These are phyloP conservation scores for Achlya hypogyna DNA, from an alignment of 352 stramenopile genomes.

Conservation along the genomic window DNA sequence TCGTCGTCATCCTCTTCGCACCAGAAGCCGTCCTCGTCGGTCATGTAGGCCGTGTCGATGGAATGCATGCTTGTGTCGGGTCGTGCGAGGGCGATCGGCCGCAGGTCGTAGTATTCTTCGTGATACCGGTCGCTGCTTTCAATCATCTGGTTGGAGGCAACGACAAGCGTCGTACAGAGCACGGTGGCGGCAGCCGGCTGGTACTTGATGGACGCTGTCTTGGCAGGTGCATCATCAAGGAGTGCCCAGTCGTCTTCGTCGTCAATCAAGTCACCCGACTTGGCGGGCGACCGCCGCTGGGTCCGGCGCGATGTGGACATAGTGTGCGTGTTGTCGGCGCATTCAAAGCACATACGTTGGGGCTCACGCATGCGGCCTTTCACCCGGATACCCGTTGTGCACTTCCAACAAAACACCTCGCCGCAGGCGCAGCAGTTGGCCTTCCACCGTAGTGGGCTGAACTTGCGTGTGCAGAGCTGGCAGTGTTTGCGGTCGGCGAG, in stretches of 20 bases:
- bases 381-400: background rate
- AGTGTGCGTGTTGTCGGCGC: background rate
- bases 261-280: background rate
- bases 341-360: conserved; percentile 1
- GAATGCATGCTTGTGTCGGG: conserved; percentile 4
- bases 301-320: background rate
- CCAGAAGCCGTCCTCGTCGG: background rate
- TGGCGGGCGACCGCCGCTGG: background rate
- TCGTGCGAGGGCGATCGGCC: background rate
- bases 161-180: background rate
- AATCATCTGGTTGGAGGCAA: conserved; percentile 3
- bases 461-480: conserved; percentile 5
- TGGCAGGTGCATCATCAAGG: background rate
- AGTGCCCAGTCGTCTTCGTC: background rate
- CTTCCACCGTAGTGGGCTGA: background rate
- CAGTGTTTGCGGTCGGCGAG: background rate
- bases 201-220: conserved; percentile 1
- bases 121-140: conserved; percentile 2
- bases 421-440: conserved; percentile 4
- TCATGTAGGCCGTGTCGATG: background rate
- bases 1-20: conserved; percentile 2
- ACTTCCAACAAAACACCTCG: conserved; percentile 8
- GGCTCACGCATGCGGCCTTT: background rate
- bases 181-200: background rate
- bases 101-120: background rate